phyloP scores from a whole-genome alignment of 306 rosid genomes.

The Prunus davidiana region DNA sequence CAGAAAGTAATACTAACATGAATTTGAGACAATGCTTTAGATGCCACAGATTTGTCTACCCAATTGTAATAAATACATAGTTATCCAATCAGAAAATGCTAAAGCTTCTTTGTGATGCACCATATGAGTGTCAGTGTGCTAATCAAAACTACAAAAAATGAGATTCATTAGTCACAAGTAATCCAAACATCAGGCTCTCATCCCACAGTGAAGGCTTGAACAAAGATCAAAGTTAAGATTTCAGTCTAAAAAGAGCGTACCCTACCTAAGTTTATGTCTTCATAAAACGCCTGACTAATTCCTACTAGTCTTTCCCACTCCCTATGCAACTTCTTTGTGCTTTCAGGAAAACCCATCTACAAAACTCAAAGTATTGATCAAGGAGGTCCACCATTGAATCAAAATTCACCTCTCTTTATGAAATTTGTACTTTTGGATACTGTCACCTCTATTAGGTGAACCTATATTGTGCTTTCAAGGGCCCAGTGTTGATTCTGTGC shows the following conservation, averaged over 20 bases:
- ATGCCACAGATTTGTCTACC: neutral
- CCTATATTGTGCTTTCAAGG: conserved; percentile 7
- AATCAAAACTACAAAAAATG: neutral
- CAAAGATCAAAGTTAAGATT: neutral
- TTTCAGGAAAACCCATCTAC: neutral
- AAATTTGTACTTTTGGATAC: conserved; percentile 13
- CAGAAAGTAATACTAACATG: neutral
- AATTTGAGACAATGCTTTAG: neutral
- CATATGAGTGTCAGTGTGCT: neutral
- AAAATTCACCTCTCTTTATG: conserved; percentile 14
- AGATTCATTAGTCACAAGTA: neutral
- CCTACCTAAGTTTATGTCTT: neutral
- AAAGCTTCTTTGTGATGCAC: neutral
- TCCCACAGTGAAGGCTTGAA: neutral
- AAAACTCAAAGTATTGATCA: neutral
- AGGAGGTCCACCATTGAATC: neutral
- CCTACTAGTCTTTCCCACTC: neutral
- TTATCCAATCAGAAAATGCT: neutral
- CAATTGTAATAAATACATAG: neutral
- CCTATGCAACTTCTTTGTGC: conserved; percentile 2
- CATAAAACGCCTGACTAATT: neutral
- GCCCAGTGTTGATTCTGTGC: neutral
- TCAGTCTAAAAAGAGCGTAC: neutral
- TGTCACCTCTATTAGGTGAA: conserved; percentile 14
- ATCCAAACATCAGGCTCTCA: neutral